Evolutionary conservation across 1,284 basidiomycete species (phyloP), one percentile per base, ranked within the genome.

Genomic region (Marasmius oreades): DNA sequence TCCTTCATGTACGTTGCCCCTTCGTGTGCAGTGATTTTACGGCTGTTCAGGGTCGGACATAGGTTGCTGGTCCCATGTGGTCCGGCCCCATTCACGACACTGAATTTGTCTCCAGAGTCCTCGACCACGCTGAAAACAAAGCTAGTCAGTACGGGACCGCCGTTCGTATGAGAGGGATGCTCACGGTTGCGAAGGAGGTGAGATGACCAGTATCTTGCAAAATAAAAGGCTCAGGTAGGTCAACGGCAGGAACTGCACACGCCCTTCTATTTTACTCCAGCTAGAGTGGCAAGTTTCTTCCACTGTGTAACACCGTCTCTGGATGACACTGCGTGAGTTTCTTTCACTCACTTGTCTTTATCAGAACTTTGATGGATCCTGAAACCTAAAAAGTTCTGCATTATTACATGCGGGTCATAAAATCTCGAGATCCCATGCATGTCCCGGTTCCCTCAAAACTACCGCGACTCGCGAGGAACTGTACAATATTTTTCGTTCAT

Each of bases 11-110:
- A 64, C 52, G 80, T 65, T 23, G 28, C 20, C 39, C 42, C n/a
- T 47, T 14, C 56, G 36, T 6, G 50, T 18, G 22, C 53, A 28
- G 43, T 59, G 36, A 20, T 16, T 46, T 24, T 31, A 43, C 45
- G 20, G 28, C 23, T 28, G 20, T 52, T 24, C 37, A 52, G 39
- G 53, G n/a, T 45, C 12, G 28, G 16, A 55, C 10, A 33, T 28
- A 91, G 90, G 67, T 95, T 26, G 93, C 92, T 20, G 96, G 96
- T 0, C 96, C 96, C 0, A 95, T 99, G 92, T 99, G 96, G 96
- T 85, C 91, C 14, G 95, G 90, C 1, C 82, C 89, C 0, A 74
- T 99, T 22, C 96, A 99, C 66, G 83, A 95, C 66, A 66, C 74
- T 1, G 76, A 74, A 0, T 99, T 98, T 65, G 81, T 93, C 26